Conservation (phyloP, 2,329 filamentous ascomycete genomes). For the Volutella citrinella region DNA sequence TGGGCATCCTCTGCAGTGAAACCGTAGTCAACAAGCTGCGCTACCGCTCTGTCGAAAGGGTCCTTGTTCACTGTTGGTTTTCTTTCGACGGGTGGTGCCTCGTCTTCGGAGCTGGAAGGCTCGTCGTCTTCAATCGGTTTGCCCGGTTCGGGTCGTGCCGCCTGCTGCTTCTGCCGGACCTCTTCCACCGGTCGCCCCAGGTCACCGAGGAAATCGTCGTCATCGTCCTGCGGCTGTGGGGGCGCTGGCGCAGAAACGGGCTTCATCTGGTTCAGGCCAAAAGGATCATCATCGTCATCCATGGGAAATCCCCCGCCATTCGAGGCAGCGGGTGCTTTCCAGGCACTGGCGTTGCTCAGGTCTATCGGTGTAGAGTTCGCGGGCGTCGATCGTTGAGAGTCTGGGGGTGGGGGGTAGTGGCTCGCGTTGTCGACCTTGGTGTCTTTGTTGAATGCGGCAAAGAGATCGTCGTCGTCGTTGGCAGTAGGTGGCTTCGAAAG, state of each 20-base stretch:
- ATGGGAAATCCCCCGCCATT: constrained; percentile 41
- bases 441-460: constrained; percentile 64
- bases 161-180: constrained; percentile 48
- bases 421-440: constrained; percentile 67
- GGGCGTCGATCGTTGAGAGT: constrained; percentile 43
- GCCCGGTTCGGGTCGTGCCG: constrained; percentile 46
- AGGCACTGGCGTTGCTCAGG: constrained; percentile 52
- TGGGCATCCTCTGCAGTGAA: constrained; percentile 84
- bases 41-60: constrained; percentile 71
- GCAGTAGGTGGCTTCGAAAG: constrained; percentile 11
- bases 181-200: constrained; percentile 64
- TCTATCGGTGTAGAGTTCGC: constrained; percentile 44
- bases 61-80: constrained; percentile 29
- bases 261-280: constrained; percentile 70
- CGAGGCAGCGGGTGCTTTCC: constrained; percentile 34
- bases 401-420: constrained; percentile 54
- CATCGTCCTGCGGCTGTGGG: constrained; percentile 40
- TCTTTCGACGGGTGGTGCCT: constrained; percentile 26
- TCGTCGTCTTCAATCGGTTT: constrained; percentile 51
- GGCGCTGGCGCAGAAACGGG: constrained; percentile 29
- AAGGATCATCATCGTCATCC: constrained; percentile 88
- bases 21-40: constrained; percentile 91
- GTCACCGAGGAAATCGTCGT: constrained; percentile 65
- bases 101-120: constrained; percentile 46
- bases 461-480: constrained; percentile 59